A percentile compares a stretch with the other conserved stretches of the same genome.
Evolutionary conservation across 768 basidiomycete species (phyloP).

Genomic region (Coprinellus micaceus): DNA sequence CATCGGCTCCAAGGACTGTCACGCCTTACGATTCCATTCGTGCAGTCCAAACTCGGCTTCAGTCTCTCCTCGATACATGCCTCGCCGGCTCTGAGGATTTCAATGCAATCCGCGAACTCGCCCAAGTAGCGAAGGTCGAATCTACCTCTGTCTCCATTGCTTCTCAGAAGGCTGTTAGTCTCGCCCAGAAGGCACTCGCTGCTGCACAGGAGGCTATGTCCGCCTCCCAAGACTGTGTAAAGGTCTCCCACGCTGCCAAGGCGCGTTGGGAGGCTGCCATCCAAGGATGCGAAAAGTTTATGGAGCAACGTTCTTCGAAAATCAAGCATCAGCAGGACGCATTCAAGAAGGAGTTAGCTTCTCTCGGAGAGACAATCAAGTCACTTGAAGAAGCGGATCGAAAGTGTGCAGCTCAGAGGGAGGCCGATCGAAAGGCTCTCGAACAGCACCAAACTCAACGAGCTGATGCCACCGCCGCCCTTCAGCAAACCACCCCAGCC

Average conservation of each 20-base stretch:
- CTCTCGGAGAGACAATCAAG: neutral
- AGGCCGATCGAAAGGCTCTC: neutral
- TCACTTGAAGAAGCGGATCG: neutral
- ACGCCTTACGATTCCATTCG: neutral
- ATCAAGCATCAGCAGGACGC: constrained; percentile 1
- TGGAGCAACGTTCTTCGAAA: constrained; percentile 7
- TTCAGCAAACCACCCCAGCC: neutral
- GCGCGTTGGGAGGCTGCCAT: constrained; percentile 21
- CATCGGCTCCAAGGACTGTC: neutral
- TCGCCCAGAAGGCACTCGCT: constrained; percentile 28
- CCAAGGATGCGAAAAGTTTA: constrained; percentile 17
- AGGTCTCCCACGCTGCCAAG: constrained; percentile 21
- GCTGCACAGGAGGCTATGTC: constrained; percentile 25
- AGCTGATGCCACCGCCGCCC: neutral
- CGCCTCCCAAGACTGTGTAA: constrained; percentile 25
- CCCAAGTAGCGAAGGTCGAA: constrained; percentile 23
- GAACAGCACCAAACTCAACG: neutral
- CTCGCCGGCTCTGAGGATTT: constrained; percentile 20
- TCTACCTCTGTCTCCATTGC: constrained; percentile 19
- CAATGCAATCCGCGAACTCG: constrained; percentile 14
- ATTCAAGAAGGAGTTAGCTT: constrained; percentile 7
- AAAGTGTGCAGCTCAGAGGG: too few relatives aligned
- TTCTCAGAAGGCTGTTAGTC: constrained; percentile 23
- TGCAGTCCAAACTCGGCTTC: neutral
- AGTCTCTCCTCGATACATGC: constrained; percentile 9